Evolutionary conservation across 495 filamentous ascomycete species (phyloP), one percentile per base, ranked within the genome.

Genomic region (Neurospora cerealis): DNA sequence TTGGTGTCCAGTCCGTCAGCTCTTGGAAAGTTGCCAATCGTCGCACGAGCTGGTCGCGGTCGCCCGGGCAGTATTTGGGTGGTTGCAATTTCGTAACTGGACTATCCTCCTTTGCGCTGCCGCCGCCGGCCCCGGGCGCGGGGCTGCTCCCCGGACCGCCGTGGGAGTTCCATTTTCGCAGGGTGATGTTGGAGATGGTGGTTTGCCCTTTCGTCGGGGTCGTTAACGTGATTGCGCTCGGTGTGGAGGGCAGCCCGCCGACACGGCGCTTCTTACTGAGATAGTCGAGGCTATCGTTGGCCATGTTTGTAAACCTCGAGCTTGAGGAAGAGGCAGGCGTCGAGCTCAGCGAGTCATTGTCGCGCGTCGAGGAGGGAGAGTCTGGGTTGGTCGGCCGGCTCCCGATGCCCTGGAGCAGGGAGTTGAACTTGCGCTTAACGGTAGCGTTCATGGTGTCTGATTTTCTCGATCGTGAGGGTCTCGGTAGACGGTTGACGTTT

Each of bases 21-120:
- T 94, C 93, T 71, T 94, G 90, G 76, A 96, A 99, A 2, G 95
- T 96, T 75, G 91, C 91, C 62, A 99, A 84, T 28, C 96, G 86
- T 74, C 89, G 88, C 3, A 98, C 87, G 75, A 99, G 95, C 74
- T 90, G 89, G 38, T 89, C 89, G 70, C 95, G 92, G 79, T 95
- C 93, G 88, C 91, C 91, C 9, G 95, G 95, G 71, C 90, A 90
- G 80, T 95, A 98, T 71, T 76, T 77, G 3, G 77, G 77, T 69
- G 72, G 69, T 40, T 66, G 71, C 28, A 62, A 9, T 34, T 62
- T 62, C 28, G 54, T 62, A 19, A 62, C 54, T 19, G 54, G 28
- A 19, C 54, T 66, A 66, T 66, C 1, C 32, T 17, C 69, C 15
- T 74, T 70, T 28, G 70, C 46, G 34, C 39, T 32, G 19, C 74